These are phyloP conservation scores for Madurella mycetomatis DNA, from an alignment of 2,329 filamentous ascomycete genomes.

Conservation along the genomic window DNA sequence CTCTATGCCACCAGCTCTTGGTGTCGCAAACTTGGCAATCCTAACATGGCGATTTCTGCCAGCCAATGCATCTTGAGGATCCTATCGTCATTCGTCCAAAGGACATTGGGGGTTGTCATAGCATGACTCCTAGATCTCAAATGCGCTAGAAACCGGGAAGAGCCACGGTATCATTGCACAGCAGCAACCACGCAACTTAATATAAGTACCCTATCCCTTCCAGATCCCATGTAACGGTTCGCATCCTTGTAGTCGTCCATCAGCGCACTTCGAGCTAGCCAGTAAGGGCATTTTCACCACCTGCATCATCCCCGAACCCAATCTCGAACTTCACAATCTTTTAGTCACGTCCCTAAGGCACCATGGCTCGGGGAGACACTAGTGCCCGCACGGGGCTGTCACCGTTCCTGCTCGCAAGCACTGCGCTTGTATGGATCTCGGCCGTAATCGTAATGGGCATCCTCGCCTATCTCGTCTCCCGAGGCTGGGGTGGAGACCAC, in stretches of 20 bases:
- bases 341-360: background rate
- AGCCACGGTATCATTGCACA: background rate
- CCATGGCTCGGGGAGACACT: constrained; percentile 17
- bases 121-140: background rate
- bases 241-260: too few species aligned
- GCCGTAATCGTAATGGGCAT: constrained; percentile 35
- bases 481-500: constrained; percentile 21
- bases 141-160: background rate
- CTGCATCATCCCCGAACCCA: background rate
- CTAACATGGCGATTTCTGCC: too few species aligned
- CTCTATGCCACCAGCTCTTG: too few species aligned
- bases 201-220: background rate
- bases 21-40: too few species aligned
- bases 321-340: background rate
- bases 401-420: constrained; percentile 28
- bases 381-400: constrained; percentile 22
- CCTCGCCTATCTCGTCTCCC: constrained; percentile 29
- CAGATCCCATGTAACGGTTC: too few species aligned
- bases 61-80: background rate
- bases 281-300: too few species aligned
- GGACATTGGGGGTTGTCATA: background rate
- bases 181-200: background rate
- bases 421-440: constrained; percentile 31
- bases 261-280: too few species aligned
- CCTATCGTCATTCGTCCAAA: background rate